phyloP scores from a whole-genome alignment of 257 asterid species.

The Forsythia viridissima region DNA sequence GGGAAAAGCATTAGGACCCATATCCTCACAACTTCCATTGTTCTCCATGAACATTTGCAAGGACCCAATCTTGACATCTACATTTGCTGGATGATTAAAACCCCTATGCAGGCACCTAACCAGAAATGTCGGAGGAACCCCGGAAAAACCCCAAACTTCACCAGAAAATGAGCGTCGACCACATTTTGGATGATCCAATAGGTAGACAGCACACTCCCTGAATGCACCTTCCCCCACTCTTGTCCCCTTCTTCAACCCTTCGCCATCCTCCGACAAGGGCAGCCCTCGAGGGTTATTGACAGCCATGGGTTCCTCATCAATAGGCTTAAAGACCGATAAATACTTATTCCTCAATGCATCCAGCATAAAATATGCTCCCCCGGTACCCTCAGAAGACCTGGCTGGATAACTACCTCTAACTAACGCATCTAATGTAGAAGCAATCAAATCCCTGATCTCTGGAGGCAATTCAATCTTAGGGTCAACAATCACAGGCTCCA shows the following conservation, averaged over 20 bases:
- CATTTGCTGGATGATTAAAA: slow-evolving; percentile 68
- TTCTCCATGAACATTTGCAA: slow-evolving; percentile 79
- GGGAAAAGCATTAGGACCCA: slow-evolving; percentile 83
- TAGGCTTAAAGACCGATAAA: slow-evolving; percentile 80
- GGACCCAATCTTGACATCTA: slow-evolving; percentile 67
- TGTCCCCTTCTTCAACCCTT: slow-evolving; percentile 92
- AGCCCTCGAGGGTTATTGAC: slow-evolving; percentile 84
- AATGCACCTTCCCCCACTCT: slow-evolving; percentile 90
- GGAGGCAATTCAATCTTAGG: slow-evolving; percentile 60
- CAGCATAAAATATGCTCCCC: slow-evolving; percentile 88
- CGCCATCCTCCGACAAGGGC: slow-evolving; percentile 80
- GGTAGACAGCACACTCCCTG: slow-evolving; percentile 85
- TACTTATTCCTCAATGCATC: slow-evolving; percentile 58
- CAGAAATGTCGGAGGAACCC: slow-evolving; percentile 74
- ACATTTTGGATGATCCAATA: slow-evolving; percentile 85
- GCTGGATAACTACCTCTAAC: slow-evolving; percentile 61
- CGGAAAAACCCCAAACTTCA: slow-evolving; percentile 67
- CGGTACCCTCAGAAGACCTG: slow-evolving; percentile 86
- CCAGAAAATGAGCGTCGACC: slow-evolving; percentile 63
- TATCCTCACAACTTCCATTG: slow-evolving; percentile 86
- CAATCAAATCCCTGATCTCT: slow-evolving; percentile 53
- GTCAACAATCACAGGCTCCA: slow-evolving; percentile 76
- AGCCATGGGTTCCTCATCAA: slow-evolving; percentile 95
- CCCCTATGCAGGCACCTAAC: slow-evolving; percentile 73
- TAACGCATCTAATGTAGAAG: slow-evolving; percentile 59